Base-by-base conservation (phyloP, 257 asterid species). In the Ehretia macrophylla region DNA sequence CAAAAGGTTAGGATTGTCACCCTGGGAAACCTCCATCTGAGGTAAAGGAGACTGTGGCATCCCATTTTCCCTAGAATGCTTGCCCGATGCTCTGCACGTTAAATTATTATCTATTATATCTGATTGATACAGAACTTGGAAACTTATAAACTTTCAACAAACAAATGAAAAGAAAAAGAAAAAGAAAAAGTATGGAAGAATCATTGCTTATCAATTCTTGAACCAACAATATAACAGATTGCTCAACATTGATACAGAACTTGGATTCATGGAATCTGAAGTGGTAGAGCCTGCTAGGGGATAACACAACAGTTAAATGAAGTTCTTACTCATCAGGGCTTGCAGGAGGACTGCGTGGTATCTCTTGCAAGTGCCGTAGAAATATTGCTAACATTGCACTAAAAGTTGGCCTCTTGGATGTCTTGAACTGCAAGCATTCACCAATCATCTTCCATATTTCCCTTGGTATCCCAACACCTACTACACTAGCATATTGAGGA, bases 381-480 rank as follows among this genome's bases (percentile, higher is more conserved):
- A 93, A 93, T 67, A 86, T 85, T 60, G 83, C 78, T 67, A 86
- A 73, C 97, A 93, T 93, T 44, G 96, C 82, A 78, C 81, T 88
- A 77, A 93, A 93, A 69, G 96, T 79, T 53, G 99, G 99, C 64
- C 99, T 84, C 71, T 56, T 83, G 54, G 96, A 82, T 51, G 88
- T 81, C 81, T 83, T 89, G 82, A 80, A 80, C 73, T 93, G 99
- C 75, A 93, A 81, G 79, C 99, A 93, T 75, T 93, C 99, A 68
- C 99, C 99, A 83, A 93, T 84, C 97, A 93, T 89, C 82, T 85
- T 93, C 99, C 99, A 93, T 79, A 93, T 67, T 68, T 93, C 97
- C 74, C 91, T 80, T 8, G 99, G 99, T 71, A 93, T 89, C 62
- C 99, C 99, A 62, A 89, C 97, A 57, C 99, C 99, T 35, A 89